Evolutionary conservation across 345 rosid species (phyloP).

Genomic region (Hypericum androsaemum): DNA sequence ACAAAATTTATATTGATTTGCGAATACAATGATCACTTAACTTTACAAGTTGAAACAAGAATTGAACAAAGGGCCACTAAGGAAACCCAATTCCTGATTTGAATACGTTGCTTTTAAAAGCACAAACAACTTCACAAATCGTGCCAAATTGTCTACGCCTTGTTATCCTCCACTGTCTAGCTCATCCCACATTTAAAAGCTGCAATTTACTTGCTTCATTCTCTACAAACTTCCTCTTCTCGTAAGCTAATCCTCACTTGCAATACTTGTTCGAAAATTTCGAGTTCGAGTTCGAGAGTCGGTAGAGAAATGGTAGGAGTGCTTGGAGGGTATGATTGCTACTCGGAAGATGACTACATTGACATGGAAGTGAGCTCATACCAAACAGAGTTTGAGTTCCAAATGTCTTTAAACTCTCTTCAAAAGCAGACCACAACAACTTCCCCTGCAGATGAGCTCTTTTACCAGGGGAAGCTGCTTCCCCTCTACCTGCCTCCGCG

Average conservation of each 20-base stretch:
- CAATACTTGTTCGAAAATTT: not conserved
- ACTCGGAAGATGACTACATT: slow-evolving; percentile 66
- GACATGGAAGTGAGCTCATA: slow-evolving; percentile 74
- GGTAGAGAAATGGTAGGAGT: slow-evolving; percentile 39
- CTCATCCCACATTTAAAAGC: slow-evolving; percentile 16
- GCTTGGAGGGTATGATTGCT: slow-evolving; percentile 28
- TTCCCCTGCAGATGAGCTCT: not conserved
- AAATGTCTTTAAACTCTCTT: too few relatives aligned
- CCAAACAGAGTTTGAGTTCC: too few relatives aligned
- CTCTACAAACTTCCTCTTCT: slow-evolving; percentile 9
- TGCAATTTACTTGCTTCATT: slow-evolving; percentile 13
- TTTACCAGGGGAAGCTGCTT: too few relatives aligned
- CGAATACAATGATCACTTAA: too few relatives aligned
- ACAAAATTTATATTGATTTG: too few relatives aligned
- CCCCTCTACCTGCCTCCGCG: too few relatives aligned
- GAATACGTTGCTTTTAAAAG: too few relatives aligned
- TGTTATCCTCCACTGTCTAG: not conserved
- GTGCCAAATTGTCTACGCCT: not conserved
- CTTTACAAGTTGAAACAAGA: too few relatives aligned
- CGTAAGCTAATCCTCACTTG: not conserved
- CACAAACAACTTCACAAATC: too few relatives aligned
- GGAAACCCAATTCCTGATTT: too few relatives aligned
- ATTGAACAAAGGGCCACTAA: too few relatives aligned
- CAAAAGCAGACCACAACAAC: too few relatives aligned
- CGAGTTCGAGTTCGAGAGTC: not conserved